phyloP scores from a whole-genome alignment of 129 eudicot genomes.

The Chrysanthemum makinoi region DNA sequence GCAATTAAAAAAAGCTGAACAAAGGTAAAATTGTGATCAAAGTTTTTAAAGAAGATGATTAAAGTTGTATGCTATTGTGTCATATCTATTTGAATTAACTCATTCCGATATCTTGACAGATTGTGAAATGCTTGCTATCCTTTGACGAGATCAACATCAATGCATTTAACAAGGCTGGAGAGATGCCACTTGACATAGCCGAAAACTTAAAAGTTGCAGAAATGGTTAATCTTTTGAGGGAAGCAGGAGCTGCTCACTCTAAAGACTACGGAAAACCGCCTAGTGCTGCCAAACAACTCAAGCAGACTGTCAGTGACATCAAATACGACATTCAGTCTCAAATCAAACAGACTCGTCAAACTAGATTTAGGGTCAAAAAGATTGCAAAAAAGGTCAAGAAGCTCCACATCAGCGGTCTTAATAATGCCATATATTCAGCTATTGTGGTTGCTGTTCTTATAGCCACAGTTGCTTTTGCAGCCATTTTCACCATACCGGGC shows the following conservation, averaged over 20 bases:
- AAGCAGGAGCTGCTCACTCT: conserved; percentile 72
- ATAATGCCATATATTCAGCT: conserved; percentile 82
- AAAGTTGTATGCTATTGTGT: neutral
- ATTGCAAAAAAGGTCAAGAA: conserved; percentile 90
- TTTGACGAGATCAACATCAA: conserved; percentile 63
- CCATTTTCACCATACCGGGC: conserved; percentile 89
- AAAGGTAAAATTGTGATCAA: conserved; percentile 36
- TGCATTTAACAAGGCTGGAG: conserved; percentile 68
- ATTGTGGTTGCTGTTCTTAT: conserved; percentile 92
- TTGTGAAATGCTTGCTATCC: conserved; percentile 63
- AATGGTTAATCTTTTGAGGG: conserved; percentile 45
- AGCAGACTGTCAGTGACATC: conserved; percentile 93
- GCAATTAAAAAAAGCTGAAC: conserved; percentile 80
- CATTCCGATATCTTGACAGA: conserved; percentile 37
- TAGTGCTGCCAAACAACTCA: conserved; percentile 81
- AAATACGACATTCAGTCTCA: conserved; percentile 92
- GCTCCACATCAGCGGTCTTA: conserved; percentile 88
- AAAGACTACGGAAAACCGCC: conserved; percentile 84
- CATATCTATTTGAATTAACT: neutral
- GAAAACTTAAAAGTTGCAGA: conserved; percentile 60
- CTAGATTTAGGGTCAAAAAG: conserved; percentile 76
- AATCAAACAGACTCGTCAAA: conserved; percentile 83
- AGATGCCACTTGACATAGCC: conserved; percentile 87
- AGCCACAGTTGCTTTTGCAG: conserved; percentile 96
- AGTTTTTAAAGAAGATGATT: neutral